Percentiles rank a stretch among this genome's conserved stretches.
These are phyloP conservation scores for Cercospora janseana DNA, from an alignment of 2,329 filamentous ascomycete species.

Conservation along the genomic window DNA sequence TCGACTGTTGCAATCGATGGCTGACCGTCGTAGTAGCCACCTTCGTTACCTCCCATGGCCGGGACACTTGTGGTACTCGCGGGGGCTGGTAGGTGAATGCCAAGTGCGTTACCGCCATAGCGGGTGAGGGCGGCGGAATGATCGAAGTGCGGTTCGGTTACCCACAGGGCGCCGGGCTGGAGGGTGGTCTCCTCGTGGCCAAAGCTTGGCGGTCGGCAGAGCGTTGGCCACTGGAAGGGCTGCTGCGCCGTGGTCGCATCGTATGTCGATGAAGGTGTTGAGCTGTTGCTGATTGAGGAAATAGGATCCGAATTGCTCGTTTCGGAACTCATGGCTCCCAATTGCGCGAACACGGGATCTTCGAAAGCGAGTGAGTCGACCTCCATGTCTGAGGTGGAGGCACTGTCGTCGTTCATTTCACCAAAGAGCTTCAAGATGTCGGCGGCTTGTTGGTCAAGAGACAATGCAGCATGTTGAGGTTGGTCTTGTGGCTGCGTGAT, in stretches of 20 bases:
- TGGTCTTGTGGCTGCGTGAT: slow-evolving; percentile 22
- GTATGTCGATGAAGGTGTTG: slow-evolving; percentile 21
- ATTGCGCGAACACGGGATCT: slow-evolving; percentile 16
- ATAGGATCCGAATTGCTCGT: slow-evolving; percentile 15
- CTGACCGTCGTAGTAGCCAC: slow-evolving; percentile 15
- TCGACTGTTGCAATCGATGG: slow-evolving; percentile 11
- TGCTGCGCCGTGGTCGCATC: slow-evolving; percentile 17
- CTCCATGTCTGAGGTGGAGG: slow-evolving; percentile 16
- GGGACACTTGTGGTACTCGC: slow-evolving; percentile 21
- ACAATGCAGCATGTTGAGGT: slow-evolving; percentile 21
- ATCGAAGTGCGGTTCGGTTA: slow-evolving; percentile 19
- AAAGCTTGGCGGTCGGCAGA: slow-evolving; percentile 12
- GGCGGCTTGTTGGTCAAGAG: slow-evolving; percentile 25
- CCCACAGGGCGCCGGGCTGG: slow-evolving; percentile 18
- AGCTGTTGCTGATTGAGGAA: slow-evolving; percentile 16
- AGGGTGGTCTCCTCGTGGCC: slow-evolving; percentile 19
- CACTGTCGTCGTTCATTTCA: slow-evolving; percentile 13
- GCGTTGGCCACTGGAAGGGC: slow-evolving; percentile 19
- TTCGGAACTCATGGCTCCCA: slow-evolving; percentile 21
- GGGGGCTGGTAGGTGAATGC: slow-evolving; percentile 26
- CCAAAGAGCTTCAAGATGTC: slow-evolving; percentile 20
- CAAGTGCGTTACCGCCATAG: slow-evolving; percentile 18
- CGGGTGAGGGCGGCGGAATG: slow-evolving; percentile 18
- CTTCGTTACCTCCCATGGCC: slow-evolving; percentile 10
- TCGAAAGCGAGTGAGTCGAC: slow-evolving; percentile 20